phyloP scores from a whole-genome alignment of 306 rosid species.

The Argentina anserina region DNA sequence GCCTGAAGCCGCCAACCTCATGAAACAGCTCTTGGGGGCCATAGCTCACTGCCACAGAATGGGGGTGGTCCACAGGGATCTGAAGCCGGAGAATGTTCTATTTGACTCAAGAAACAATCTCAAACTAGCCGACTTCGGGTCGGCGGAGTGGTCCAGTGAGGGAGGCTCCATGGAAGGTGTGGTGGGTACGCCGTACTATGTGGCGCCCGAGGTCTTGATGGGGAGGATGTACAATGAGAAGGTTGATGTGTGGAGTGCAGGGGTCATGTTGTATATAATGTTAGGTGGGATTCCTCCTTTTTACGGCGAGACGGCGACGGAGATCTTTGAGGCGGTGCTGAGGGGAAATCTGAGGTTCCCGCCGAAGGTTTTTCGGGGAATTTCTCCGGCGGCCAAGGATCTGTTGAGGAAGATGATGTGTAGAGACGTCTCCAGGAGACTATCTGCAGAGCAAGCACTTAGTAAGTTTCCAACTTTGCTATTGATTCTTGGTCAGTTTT shows the following conservation, averaged over 20 bases:
- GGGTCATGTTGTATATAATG: conserved; percentile 65
- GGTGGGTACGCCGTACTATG: conserved; percentile 78
- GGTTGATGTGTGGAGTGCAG: conserved; percentile 74
- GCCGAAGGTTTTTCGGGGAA: conserved; percentile 47
- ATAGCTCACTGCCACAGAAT: conserved; percentile 55
- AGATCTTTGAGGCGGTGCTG: conserved; percentile 59
- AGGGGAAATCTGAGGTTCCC: conserved; percentile 80
- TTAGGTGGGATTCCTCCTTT: conserved; percentile 74
- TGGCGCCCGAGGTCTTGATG: conserved; percentile 70
- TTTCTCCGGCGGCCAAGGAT: conserved; percentile 67
- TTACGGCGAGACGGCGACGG: conserved; percentile 51
- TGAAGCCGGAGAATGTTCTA: conserved; percentile 69
- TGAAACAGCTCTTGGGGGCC: conserved; percentile 55
- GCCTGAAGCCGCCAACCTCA: conserved; percentile 36
- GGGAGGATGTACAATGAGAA: conserved; percentile 53
- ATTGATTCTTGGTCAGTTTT: neutral
- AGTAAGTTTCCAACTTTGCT: conserved; percentile 30
- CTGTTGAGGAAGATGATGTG: conserved; percentile 76
- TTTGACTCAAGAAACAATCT: conserved; percentile 47
- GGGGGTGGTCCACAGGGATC: conserved; percentile 66
- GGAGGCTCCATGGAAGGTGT: conserved; percentile 48
- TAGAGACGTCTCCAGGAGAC: conserved; percentile 48
- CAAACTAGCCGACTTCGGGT: conserved; percentile 77
- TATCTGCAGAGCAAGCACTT: conserved; percentile 68
- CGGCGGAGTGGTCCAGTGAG: conserved; percentile 63